Evolutionary conservation across 352 stramenopile genomes (phyloP).

Genomic region (Paralagenidium karlingii): DNA sequence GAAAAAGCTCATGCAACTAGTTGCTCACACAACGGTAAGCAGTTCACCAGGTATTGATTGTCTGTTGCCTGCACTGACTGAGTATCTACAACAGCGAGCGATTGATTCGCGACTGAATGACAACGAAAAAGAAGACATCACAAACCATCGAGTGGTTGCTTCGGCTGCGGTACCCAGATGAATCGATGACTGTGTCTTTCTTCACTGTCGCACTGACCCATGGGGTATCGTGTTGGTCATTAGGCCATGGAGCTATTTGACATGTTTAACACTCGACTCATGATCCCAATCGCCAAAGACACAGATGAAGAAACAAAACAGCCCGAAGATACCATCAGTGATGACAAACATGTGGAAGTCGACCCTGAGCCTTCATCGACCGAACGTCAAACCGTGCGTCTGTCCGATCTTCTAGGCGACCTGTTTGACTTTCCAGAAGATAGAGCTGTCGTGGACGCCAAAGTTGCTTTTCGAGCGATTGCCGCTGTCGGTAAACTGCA

Average conservation of each 20-base stretch:
- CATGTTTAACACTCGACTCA: constrained; percentile 32
- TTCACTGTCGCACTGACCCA: no score
- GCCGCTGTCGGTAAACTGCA: no score
- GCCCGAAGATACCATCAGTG: no score
- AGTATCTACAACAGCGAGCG: background rate
- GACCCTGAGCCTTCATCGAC: background rate
- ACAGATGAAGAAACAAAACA: background rate
- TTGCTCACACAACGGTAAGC: constrained; percentile 31
- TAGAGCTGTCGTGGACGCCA: no score
- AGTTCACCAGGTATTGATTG: background rate
- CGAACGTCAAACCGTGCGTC: background rate
- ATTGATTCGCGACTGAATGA: background rate
- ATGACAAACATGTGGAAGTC: no score
- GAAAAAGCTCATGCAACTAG: constrained; percentile 48
- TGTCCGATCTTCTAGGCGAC: constrained; percentile 10
- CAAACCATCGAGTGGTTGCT: constrained; percentile 31
- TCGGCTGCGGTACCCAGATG: constrained; percentile 12
- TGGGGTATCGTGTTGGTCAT: constrained; percentile 29
- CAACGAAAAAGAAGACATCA: constrained; percentile 20
- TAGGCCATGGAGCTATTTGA: constrained; percentile 40
- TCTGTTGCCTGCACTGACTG: background rate
- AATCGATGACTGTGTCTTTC: constrained; percentile 25
- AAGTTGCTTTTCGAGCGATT: no score
- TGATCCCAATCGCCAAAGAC: background rate
- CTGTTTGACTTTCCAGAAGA: constrained; percentile 11